A percentile compares a stretch with the other conserved stretches of the same genome.
Conservation (phyloP, 177 flowering plant species). For the Vitis hybrid region DNA sequence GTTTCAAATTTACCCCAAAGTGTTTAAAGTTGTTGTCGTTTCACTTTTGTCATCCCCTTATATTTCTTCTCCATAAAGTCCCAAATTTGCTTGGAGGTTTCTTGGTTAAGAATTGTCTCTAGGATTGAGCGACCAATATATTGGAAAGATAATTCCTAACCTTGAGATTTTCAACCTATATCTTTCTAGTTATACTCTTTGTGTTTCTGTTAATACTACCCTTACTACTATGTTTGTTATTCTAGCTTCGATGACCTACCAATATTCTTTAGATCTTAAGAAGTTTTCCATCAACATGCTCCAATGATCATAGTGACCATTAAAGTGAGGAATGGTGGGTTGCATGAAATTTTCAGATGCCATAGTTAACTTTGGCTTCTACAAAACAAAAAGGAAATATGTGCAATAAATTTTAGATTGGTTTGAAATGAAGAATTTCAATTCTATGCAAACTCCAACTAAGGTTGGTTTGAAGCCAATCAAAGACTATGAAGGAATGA, state of each 20-base stretch:
- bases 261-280: neutral
- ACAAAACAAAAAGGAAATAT: neutral
- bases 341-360: neutral
- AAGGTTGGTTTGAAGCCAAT: neutral
- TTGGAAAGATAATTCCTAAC: neutral
- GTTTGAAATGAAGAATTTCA: neutral
- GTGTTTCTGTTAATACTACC: neutral
- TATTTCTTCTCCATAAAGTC: no score
- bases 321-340: neutral
- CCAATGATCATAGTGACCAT: conserved; percentile 3
- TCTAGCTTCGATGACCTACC: neutral
- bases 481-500: neutral
- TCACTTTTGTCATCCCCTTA: neutral
- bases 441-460: neutral
- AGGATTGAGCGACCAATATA: neutral
- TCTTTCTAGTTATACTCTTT: neutral
- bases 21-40: neutral
- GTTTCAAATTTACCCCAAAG: neutral
- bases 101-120: neutral
- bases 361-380: neutral
- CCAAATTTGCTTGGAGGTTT: no score
- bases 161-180: neutral
- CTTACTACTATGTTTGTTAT: neutral
- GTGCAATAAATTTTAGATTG: neutral
- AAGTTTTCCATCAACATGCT: neutral